A percentile compares a stretch with the other conserved stretches of the same genome.
Conservation (phyloP, 139 green algal species). For the Chlamydomonas applanata region DNA sequence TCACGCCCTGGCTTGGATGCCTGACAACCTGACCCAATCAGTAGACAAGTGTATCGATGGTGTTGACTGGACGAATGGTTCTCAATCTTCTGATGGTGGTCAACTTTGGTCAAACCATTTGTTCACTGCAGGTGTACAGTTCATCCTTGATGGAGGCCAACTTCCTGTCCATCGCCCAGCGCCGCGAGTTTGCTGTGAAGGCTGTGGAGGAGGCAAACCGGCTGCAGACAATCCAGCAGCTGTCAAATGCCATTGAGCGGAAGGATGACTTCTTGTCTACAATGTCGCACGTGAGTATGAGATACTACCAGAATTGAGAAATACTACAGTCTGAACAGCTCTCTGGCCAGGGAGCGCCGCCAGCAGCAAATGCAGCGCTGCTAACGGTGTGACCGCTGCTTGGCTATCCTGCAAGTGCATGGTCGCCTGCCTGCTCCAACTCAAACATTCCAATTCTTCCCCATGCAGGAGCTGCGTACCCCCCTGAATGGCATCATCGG, state of each 20-base stretch:
- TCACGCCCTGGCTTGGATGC: too few species aligned
- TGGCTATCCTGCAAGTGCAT: neutral
- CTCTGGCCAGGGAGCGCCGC: too few species aligned
- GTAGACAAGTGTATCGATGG: too few species aligned
- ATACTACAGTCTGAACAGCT: too few species aligned
- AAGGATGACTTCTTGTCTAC: constrained; percentile 37
- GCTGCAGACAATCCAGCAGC: constrained; percentile 36
- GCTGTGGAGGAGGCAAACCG: constrained; percentile 39
- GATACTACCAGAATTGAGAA: too few species aligned
- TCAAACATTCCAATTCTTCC: too few species aligned
- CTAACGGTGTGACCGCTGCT: neutral
- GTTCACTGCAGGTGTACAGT: constrained; percentile 32
- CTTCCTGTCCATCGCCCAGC: constrained; percentile 45
- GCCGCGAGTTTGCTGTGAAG: constrained; percentile 25
- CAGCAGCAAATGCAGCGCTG: neutral
- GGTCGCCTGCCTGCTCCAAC: neutral
- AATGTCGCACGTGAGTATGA: constrained; percentile 46
- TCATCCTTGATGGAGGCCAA: constrained; percentile 51
- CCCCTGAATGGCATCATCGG: constrained; percentile 68
- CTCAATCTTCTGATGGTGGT: too few species aligned
- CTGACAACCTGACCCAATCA: too few species aligned
- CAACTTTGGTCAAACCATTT: too few species aligned
- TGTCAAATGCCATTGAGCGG: constrained; percentile 29
- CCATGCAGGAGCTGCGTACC: constrained; percentile 51
- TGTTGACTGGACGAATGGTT: too few species aligned